Evolutionary conservation across 495 filamentous ascomycete genomes (phyloP).

Genomic region (Poronia punctata): DNA sequence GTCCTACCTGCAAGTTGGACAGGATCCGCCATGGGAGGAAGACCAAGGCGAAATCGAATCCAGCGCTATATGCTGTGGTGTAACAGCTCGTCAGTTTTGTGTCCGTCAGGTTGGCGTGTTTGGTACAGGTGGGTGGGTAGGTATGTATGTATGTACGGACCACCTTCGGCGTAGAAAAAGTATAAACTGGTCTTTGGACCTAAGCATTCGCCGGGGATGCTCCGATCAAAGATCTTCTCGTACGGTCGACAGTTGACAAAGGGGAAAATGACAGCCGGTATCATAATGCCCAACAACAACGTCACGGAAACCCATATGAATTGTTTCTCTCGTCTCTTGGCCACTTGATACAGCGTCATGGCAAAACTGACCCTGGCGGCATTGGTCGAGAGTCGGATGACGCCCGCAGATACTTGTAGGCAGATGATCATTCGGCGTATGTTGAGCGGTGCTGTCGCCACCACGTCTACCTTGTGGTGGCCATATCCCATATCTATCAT

Average conservation of each 20-base stretch:
- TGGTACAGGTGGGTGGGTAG: too few relatives aligned
- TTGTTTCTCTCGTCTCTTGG: background rate
- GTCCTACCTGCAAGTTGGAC: slow-evolving; percentile 1
- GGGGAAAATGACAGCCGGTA: slow-evolving; percentile 3
- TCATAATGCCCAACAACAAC: background rate
- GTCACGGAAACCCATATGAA: slow-evolving; percentile 3
- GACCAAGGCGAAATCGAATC: slow-evolving; percentile 3
- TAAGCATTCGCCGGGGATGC: slow-evolving; percentile 1
- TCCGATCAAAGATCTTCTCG: slow-evolving; percentile 1
- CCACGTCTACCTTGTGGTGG: background rate
- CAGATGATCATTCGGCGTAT: slow-evolving; percentile 1
- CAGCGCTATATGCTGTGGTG: background rate
- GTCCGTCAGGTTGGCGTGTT: too few relatives aligned
- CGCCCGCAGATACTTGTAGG: slow-evolving; percentile 1
- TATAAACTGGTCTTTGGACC: background rate
- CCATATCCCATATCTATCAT: background rate
- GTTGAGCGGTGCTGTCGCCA: background rate
- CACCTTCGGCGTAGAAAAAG: slow-evolving; percentile 4
- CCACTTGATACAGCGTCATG: slow-evolving; percentile 1
- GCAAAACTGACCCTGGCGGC: slow-evolving; percentile 2
- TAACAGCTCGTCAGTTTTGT: background rate
- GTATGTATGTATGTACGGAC: slow-evolving; percentile 1
- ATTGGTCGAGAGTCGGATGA: slow-evolving; percentile 4
- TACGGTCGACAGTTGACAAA: slow-evolving; percentile 2
- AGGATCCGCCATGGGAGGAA: slow-evolving; percentile 2